phyloP scores from a whole-genome alignment of 495 filamentous ascomycete genomes.

The Hyaloscypha variabilis region DNA sequence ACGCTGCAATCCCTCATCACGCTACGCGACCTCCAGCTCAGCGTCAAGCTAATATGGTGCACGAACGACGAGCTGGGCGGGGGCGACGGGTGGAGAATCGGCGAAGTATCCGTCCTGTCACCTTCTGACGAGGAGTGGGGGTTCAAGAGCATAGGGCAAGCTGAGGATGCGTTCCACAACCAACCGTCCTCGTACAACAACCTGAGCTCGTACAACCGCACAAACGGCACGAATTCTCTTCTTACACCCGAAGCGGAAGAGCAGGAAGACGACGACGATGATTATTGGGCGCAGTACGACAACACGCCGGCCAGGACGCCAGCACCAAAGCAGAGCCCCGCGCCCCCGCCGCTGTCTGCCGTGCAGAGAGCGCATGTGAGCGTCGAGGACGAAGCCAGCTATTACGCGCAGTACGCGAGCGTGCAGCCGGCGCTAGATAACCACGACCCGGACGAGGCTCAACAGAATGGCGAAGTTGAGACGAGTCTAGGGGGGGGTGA shows the following conservation, averaged over 20 bases:
- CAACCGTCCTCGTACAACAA: slow-evolving; percentile 24
- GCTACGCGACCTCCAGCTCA: slow-evolving; percentile 56
- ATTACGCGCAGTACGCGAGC: slow-evolving; percentile 84
- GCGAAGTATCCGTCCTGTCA: slow-evolving; percentile 71
- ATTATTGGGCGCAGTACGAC: slow-evolving; percentile 96
- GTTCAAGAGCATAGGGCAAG: slow-evolving; percentile 40
- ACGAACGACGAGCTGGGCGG: slow-evolving; percentile 63
- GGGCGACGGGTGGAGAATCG: slow-evolving; percentile 78
- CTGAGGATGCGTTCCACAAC: slow-evolving; percentile 44
- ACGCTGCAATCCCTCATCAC: slow-evolving; percentile 74
- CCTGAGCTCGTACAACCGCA: slow-evolving; percentile 14
- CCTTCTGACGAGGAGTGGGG: slow-evolving; percentile 37
- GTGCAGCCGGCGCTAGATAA: slow-evolving; percentile 92
- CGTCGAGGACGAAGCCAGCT: slow-evolving; percentile 65
- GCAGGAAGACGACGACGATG: slow-evolving; percentile 80
- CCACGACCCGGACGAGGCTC: slow-evolving; percentile 74
- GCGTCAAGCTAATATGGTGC: slow-evolving; percentile 54
- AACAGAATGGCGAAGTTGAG: slow-evolving; percentile 29
- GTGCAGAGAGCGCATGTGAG: slow-evolving; percentile 64
- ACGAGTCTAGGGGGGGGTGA: slow-evolving; percentile 26
- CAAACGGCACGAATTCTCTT: slow-evolving; percentile 20
- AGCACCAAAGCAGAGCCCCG: slow-evolving; percentile 58
- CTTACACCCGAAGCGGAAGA: slow-evolving; percentile 37
- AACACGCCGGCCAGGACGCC: slow-evolving; percentile 79
- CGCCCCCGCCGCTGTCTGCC: slow-evolving; percentile 39